Evolutionary conservation across 768 basidiomycete genomes (phyloP).

Genomic region (Leccinellum rugosiceps): DNA sequence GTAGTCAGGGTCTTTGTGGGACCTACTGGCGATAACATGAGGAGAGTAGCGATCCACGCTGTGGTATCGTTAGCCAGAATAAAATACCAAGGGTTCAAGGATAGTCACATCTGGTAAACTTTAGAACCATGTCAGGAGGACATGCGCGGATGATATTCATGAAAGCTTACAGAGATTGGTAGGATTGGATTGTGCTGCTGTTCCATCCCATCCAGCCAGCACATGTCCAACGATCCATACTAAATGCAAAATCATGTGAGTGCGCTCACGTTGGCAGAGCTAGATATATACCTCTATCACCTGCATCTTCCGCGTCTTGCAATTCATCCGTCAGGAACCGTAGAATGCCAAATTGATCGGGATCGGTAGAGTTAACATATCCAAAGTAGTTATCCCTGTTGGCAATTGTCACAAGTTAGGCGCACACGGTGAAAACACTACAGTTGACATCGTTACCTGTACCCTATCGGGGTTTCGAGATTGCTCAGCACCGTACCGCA

Average conservation of each 20-base stretch:
- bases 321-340: slow-evolving; percentile 47
- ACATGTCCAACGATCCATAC: slow-evolving; percentile 51
- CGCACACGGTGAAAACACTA: background rate
- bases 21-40: slow-evolving; percentile 42
- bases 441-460: background rate
- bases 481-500: background rate
- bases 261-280: background rate
- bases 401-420: background rate
- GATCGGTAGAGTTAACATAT: slow-evolving; percentile 42
- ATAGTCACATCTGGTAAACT: slow-evolving; percentile 43
- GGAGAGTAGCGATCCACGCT: slow-evolving; percentile 45
- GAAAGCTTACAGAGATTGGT: slow-evolving; percentile 40
- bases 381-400: slow-evolving; percentile 42
- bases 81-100: background rate
- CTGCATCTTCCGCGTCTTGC: slow-evolving; percentile 45
- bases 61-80: background rate
- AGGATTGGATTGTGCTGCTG: slow-evolving; percentile 38
- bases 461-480: background rate
- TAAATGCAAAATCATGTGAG: slow-evolving; percentile 8
- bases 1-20: background rate
- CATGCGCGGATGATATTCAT: background rate
- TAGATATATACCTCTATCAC: slow-evolving; percentile 35
- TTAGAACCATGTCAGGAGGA: background rate
- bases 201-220: slow-evolving; percentile 46
- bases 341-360: slow-evolving; percentile 46